Conservation (phyloP, 768 basidiomycete genomes). For the Trametes cubensis region DNA sequence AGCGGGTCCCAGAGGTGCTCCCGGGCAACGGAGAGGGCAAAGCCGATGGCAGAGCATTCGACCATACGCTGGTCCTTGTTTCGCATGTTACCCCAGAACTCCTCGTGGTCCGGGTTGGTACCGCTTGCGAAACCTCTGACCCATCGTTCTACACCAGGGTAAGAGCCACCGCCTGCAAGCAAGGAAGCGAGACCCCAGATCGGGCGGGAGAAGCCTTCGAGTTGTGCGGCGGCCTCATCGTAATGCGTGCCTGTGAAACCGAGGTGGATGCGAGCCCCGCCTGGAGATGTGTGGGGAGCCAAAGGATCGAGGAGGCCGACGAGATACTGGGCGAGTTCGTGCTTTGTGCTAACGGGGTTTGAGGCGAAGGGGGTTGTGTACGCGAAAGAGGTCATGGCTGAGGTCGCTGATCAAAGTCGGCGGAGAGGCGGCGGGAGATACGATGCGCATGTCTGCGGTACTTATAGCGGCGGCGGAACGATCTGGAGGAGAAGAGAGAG, state of each 20-base stretch:
- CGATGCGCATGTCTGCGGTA: background rate
- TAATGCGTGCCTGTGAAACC: constrained; percentile 74
- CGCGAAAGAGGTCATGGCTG: constrained; percentile 30
- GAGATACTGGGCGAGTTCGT: constrained; percentile 60
- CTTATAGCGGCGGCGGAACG: constrained; percentile 5
- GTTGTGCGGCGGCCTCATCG: constrained; percentile 70
- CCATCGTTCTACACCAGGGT: constrained; percentile 64
- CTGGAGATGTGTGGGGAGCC: constrained; percentile 68
- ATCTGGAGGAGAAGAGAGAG: background rate
- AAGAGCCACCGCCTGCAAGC: constrained; percentile 63
- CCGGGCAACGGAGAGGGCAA: constrained; percentile 64
- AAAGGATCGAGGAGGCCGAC: constrained; percentile 65
- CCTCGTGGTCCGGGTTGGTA: constrained; percentile 63
- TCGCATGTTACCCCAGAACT: constrained; percentile 78
- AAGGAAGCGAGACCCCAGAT: constrained; percentile 75
- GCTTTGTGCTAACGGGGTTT: constrained; percentile 64
- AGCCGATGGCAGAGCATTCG: constrained; percentile 78
- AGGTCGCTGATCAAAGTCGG: background rate
- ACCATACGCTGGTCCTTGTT: constrained; percentile 83
- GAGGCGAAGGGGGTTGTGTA: constrained; percentile 46
- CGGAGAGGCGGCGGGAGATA: background rate
- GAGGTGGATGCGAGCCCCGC: constrained; percentile 70
- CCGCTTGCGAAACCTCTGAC: constrained; percentile 65
- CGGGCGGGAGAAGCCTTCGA: constrained; percentile 77
- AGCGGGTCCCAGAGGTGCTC: constrained; percentile 68